Evolutionary conservation across 176 grass and related monocot genomes (phyloP).

Genomic region (Rhynchospora breviuscula): DNA sequence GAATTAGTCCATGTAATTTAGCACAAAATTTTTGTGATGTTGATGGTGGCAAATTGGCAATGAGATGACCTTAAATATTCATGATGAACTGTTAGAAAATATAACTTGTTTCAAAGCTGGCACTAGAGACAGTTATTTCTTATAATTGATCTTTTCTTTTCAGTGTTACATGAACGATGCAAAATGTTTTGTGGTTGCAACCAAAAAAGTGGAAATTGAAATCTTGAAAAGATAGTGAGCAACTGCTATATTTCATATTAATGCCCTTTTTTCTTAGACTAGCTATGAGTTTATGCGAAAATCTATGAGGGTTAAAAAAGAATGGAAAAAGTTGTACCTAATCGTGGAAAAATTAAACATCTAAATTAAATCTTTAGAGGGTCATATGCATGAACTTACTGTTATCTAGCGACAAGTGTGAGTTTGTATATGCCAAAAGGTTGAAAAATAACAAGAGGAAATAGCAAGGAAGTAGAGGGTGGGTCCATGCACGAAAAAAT

Average conservation of each 20-base stretch:
- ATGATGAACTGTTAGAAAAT: background rate
- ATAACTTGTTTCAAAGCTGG: background rate
- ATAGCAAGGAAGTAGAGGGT: slow-evolving; percentile 15
- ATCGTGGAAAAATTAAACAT: background rate
- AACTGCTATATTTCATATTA: background rate
- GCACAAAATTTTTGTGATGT: background rate
- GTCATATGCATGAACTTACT: background rate
- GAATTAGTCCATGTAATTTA: background rate
- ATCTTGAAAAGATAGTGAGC: background rate
- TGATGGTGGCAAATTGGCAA: too few relatives aligned
- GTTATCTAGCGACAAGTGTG: background rate
- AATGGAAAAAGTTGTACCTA: background rate
- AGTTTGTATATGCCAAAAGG: background rate
- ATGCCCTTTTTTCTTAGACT: background rate
- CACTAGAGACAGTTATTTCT: background rate
- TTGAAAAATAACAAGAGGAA: slow-evolving; percentile 8
- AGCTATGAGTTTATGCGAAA: background rate
- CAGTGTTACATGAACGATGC: background rate
- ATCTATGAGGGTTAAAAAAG: background rate
- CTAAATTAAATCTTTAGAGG: background rate
- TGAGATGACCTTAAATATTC: too few relatives aligned
- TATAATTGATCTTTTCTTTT: background rate
- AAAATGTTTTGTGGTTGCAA: background rate
- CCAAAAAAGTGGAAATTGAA: background rate
- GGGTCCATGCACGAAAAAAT: background rate